These are phyloP conservation scores for Arbutus unedo DNA, from an alignment of 148 eudicot genomes.

Conservation along the genomic window DNA sequence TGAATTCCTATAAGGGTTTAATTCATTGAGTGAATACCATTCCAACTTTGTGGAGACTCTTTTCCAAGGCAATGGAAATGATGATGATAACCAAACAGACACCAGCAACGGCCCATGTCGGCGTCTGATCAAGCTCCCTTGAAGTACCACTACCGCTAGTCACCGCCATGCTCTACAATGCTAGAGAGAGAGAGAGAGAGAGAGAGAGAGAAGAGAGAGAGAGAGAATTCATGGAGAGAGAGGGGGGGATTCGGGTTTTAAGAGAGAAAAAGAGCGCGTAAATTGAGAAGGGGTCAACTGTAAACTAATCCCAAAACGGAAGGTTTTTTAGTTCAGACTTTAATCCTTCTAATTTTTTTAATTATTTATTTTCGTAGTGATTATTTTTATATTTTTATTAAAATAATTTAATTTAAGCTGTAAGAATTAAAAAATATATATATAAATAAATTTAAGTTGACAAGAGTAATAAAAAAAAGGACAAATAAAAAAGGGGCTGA, in stretches of 20 bases:
- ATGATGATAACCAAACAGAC: conserved; percentile 66
- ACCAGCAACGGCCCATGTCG: conserved; percentile 89
- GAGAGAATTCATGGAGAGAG: background rate
- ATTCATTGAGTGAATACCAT: conserved; percentile 24
- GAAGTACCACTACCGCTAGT: conserved; percentile 18
- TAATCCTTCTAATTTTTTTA: background rate
- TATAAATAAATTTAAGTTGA: too few relatives aligned
- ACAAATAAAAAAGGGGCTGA: too few relatives aligned
- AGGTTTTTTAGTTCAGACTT: too few relatives aligned
- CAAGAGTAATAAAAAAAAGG: too few relatives aligned
- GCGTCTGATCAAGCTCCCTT: conserved; percentile 61
- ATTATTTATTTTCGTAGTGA: background rate
- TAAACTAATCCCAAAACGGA: too few relatives aligned
- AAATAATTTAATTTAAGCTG: too few relatives aligned
- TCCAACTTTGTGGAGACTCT: conserved; percentile 55
- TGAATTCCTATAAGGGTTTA: background rate
- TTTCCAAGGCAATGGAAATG: conserved; percentile 63
- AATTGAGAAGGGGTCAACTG: background rate
- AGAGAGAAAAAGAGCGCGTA: background rate
- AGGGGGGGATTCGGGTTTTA: background rate
- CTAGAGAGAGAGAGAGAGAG: background rate
- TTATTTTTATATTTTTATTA: background rate
- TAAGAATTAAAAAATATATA: too few relatives aligned
- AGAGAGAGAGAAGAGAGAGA: background rate
- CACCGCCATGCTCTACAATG: conserved; percentile 19